Base-by-base conservation (phyloP, 176 grass and related monocot species). In the Oryza australiensis region DNA sequence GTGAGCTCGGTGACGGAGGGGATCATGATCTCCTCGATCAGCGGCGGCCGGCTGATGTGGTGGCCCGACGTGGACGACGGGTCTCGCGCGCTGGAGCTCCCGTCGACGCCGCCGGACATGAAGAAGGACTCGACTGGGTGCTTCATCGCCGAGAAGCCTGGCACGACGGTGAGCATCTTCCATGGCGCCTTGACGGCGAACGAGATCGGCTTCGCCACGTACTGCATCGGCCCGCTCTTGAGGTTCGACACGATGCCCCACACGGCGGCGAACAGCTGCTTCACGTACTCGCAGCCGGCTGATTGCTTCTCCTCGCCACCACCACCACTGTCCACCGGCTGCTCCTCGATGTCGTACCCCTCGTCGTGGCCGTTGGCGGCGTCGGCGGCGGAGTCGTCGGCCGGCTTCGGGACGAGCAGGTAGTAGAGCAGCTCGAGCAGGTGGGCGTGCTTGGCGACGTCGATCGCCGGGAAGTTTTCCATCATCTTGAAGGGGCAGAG, bases 21-120 rank as follows among this genome's bases (percentile, higher is more conserved):
- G n/a, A 94, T 82, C 92, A 92, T 97, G 88, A 94, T 97, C 88
- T 94, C 92, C 82, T 97, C 94, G 29, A 94, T 85, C 80, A 90
- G 75, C 23, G 94, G 94, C 3, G 92, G 83, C 9, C 75, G 87
- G 64, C 83, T 85, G 13, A 89, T 64, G 60, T 80, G 79, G 24
- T 27, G 64, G 12, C 33, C 51, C 0, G 57, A 26, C 2, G 59
- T 18, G 62, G 62, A 80, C 18, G 57, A 79, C 37, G 30, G 34
- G 70, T 93, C 88, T 26, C 85, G 65, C 16, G 41, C 43, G 8
- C 71, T 28, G 12, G 69, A 42, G 67, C 69, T 77, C 20, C 34
- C 89, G 18, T 84, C 78, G 37, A 11, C 70, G 45, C 18, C 70
- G 45, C 73, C 78, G 1, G 86, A 82, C 59, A 73, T 23, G 79